Conservation (phyloP, 169 alveolate species). For the Babesia ovata region DNA sequence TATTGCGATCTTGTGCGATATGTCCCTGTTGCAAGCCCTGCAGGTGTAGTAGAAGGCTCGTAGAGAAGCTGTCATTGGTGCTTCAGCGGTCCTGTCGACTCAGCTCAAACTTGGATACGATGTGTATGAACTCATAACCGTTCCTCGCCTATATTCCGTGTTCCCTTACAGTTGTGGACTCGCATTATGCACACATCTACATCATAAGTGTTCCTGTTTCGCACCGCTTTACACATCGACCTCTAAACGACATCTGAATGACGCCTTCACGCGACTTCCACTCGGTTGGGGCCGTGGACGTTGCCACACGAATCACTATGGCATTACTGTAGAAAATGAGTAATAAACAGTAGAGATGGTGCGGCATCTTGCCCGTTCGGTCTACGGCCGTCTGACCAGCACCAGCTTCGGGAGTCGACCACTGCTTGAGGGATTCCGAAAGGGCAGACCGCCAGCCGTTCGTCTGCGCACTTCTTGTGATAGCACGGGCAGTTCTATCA, state of each 20-base stretch:
- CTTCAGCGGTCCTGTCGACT: too few relatives aligned
- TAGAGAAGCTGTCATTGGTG: background rate
- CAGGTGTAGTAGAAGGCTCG: constrained; percentile 19
- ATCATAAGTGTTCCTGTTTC: background rate
- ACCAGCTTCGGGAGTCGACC: constrained; percentile 28
- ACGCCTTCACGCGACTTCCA: background rate
- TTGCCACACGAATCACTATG: background rate
- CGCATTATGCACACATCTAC: too few relatives aligned
- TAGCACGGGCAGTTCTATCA: background rate
- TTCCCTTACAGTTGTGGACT: too few relatives aligned
- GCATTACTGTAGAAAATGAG: too few relatives aligned
- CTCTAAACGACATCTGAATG: background rate
- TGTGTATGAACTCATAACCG: too few relatives aligned
- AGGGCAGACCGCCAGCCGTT: background rate
- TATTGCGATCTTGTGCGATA: constrained; percentile 22
- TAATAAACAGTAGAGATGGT: background rate
- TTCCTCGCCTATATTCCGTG: too few relatives aligned
- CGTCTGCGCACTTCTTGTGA: background rate
- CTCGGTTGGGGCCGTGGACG: background rate
- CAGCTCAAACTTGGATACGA: too few relatives aligned
- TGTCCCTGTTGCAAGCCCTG: constrained; percentile 9
- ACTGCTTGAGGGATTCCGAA: constrained; percentile 12
- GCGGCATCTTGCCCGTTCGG: constrained; percentile 18
- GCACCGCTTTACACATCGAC: background rate
- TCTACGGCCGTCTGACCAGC: constrained; percentile 24